A percentile compares a stretch with the other conserved stretches of the same genome.
Evolutionary conservation across 371 early-diverging fungal genomes (phyloP).

Genomic region (Gilbertella persicaria): DNA sequence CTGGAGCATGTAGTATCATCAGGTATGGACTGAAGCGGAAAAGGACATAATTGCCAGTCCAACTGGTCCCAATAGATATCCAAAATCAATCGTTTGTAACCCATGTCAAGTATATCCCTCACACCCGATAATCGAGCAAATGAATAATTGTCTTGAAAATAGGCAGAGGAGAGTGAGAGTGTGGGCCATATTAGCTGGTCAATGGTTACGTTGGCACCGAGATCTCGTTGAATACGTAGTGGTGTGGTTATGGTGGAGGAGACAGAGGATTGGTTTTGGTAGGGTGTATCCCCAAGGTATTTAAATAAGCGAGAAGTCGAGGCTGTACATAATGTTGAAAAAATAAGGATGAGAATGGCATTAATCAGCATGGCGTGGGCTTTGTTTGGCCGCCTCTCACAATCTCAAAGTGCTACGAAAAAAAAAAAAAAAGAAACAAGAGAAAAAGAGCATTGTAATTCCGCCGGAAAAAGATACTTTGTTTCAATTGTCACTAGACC

Average conservation of each 20-base stretch:
- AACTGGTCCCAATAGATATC: slow-evolving; percentile 41
- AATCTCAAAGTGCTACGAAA: too few species aligned
- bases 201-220: slow-evolving; percentile 41
- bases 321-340: too few species aligned
- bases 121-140: slow-evolving; percentile 13
- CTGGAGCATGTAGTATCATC: slow-evolving; percentile 23
- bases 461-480: too few species aligned
- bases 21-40: background rate
- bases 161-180: slow-evolving; percentile 30
- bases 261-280: slow-evolving; percentile 22
- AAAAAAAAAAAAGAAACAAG: too few species aligned
- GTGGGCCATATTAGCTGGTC: slow-evolving; percentile 48
- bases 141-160: slow-evolving; percentile 38
- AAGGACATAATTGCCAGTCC: slow-evolving; percentile 46
- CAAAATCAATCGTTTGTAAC: slow-evolving; percentile 39
- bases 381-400: too few species aligned
- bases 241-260: slow-evolving; percentile 24
- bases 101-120: slow-evolving; percentile 24
- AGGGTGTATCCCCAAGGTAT: slow-evolving; percentile 30
- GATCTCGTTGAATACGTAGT: slow-evolving; percentile 42
- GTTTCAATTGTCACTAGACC: too few species aligned
- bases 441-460: too few species aligned
- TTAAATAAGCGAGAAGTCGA: background rate
- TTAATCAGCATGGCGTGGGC: too few species aligned
- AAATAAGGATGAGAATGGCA: too few species aligned